Evolutionary conservation across 768 basidiomycete genomes (phyloP).

Genomic region (Calocera cornea): DNA sequence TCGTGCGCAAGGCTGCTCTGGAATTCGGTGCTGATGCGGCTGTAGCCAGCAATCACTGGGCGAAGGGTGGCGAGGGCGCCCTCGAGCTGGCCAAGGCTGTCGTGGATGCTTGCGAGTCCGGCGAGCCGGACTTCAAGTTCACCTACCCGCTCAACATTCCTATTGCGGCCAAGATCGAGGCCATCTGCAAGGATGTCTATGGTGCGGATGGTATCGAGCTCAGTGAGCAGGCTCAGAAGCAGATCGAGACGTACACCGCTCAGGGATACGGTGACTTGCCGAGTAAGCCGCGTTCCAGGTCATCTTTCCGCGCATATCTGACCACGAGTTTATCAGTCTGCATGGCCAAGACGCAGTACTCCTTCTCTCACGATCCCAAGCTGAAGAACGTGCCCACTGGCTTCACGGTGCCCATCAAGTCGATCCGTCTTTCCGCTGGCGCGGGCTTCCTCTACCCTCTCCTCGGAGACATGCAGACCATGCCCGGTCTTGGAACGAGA

Average conservation of each 20-base stretch:
- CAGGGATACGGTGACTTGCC: slow-evolving; percentile 74
- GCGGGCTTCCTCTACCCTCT: slow-evolving; percentile 94
- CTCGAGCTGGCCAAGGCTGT: slow-evolving; percentile 85
- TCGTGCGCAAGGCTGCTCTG: slow-evolving; percentile 67
- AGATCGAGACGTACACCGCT: slow-evolving; percentile 79
- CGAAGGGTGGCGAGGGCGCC: slow-evolving; percentile 84
- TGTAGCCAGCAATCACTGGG: slow-evolving; percentile 95
- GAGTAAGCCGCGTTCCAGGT: slow-evolving; percentile 36
- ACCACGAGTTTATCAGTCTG: slow-evolving; percentile 46
- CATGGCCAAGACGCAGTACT: slow-evolving; percentile 97
- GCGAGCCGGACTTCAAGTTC: slow-evolving; percentile 73
- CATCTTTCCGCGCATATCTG: background rate
- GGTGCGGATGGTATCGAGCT: slow-evolving; percentile 83
- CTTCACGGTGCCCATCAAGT: slow-evolving; percentile 84
- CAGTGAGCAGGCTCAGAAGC: slow-evolving; percentile 68
- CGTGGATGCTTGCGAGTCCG: slow-evolving; percentile 64
- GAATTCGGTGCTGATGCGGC: slow-evolving; percentile 87
- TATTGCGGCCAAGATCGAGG: slow-evolving; percentile 77
- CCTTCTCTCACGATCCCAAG: slow-evolving; percentile 87
- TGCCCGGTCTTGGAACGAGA: slow-evolving; percentile 89
- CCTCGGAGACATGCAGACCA: slow-evolving; percentile 93
- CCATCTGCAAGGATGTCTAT: slow-evolving; percentile 83
- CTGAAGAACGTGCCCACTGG: slow-evolving; percentile 82
- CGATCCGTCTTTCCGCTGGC: slow-evolving; percentile 77
- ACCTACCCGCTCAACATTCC: slow-evolving; percentile 75